Percentiles rank a stretch among this genome's conserved stretches.
Conservation (phyloP, 148 eudicot species). For the Mesembryanthemum crystallinum region DNA sequence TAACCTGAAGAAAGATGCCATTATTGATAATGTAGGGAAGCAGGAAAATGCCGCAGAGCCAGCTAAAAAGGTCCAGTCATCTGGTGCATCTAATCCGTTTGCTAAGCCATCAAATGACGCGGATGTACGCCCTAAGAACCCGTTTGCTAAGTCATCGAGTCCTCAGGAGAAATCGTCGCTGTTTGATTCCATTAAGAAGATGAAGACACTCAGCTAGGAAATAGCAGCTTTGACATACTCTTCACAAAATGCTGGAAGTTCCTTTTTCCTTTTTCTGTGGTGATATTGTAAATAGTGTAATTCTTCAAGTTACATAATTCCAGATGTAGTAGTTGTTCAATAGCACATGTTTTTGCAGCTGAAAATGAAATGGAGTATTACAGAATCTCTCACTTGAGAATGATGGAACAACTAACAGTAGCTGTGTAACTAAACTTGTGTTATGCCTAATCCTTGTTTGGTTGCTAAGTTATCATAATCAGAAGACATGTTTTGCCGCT, state of each 20-base stretch:
- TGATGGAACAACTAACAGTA: constrained; percentile 10
- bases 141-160: constrained; percentile 76
- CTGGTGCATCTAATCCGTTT: constrained; percentile 64
- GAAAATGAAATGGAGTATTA: not conserved
- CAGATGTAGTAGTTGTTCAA: not conserved
- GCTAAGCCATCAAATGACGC: constrained; percentile 25
- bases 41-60: constrained; percentile 23
- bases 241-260: constrained; percentile 3
- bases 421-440: too few relatives aligned
- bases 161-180: constrained; percentile 55
- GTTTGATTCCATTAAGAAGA: constrained; percentile 75
- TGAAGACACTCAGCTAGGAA: constrained; percentile 41
- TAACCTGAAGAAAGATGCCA: constrained; percentile 25
- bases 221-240: constrained; percentile 7
- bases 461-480: not conserved
- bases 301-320: not conserved
- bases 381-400: not conserved
- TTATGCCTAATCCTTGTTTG: constrained; percentile 6
- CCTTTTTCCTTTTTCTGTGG: not conserved
- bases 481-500: not conserved
- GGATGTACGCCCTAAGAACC: constrained; percentile 53
- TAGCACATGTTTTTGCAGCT: not conserved
- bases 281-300: constrained; percentile 24
- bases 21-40: constrained; percentile 25
- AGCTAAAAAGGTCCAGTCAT: constrained; percentile 26